A percentile compares a stretch with the other conserved stretches of the same genome.
Conservation (phyloP, 768 basidiomycete genomes). For the Termitomyces sp. region DNA sequence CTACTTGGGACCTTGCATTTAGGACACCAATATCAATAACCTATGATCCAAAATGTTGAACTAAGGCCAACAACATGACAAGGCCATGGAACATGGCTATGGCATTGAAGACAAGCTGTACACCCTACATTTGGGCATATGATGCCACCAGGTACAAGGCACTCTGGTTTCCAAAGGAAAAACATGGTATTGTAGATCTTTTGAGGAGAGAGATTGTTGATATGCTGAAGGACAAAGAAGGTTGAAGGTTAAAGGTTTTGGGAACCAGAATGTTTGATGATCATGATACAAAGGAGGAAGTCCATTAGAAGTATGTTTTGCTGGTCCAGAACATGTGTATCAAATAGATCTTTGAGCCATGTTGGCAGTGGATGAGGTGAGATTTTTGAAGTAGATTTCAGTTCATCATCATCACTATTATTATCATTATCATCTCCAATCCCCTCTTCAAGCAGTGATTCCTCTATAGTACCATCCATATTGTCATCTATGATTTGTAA, state of each 20-base stretch:
- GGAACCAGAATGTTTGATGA: constrained; percentile 8
- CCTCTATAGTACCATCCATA: neutral
- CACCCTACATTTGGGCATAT: constrained; percentile 14
- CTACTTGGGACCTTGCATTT: constrained; percentile 1
- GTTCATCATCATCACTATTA: neutral
- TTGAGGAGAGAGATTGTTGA: constrained; percentile 7
- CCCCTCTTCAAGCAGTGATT: constrained; percentile 3
- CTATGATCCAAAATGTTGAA: constrained; percentile 14
- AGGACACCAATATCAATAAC: constrained; percentile 10
- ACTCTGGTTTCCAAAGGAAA: constrained; percentile 17
- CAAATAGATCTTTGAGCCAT: neutral
- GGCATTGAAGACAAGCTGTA: constrained; percentile 6
- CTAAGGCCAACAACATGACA: constrained; percentile 15
- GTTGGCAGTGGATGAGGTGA: neutral
- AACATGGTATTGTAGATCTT: constrained; percentile 10
- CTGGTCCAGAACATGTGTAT: neutral
- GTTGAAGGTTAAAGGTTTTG: neutral
- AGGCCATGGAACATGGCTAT: constrained; percentile 8
- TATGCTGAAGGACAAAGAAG: constrained; percentile 1
- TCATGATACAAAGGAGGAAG: constrained; percentile 2
- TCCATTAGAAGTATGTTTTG: neutral
- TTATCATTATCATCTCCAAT: constrained; percentile 3
- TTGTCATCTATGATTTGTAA: too few species aligned
- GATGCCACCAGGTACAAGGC: neutral
- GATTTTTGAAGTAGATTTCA: neutral